Percentiles rank a stretch among this genome's conserved stretches.
phyloP scores from a whole-genome alignment of 2,329 filamentous ascomycete species.

The Emmonsiellopsis sp. region DNA sequence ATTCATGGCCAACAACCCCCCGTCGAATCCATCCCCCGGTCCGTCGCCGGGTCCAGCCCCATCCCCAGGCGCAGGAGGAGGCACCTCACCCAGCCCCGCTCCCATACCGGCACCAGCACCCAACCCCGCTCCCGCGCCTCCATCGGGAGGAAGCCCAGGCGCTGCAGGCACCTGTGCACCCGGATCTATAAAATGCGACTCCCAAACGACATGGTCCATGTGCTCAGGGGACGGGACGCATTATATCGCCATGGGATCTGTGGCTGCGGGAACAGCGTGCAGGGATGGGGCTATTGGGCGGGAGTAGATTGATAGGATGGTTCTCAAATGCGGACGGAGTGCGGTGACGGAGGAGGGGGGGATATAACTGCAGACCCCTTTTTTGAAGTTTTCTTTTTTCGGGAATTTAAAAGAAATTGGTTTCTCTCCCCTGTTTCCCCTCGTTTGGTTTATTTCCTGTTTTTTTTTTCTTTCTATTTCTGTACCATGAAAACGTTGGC shows the following conservation, averaged over 20 bases:
- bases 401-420: too few species aligned
- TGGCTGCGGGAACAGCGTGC: constrained; percentile 7
- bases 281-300: constrained; percentile 1
- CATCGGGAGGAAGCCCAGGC: not conserved
- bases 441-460: too few species aligned
- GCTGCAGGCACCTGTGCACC: not conserved
- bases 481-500: too few species aligned
- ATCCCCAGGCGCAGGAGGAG: not conserved
- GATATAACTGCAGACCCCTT: not conserved
- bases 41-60: too few species aligned
- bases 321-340: not conserved
- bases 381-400: too few species aligned
- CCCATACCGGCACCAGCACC: not conserved
- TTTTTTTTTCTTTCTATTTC: too few species aligned
- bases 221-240: constrained; percentile 2
- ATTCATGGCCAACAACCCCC: too few species aligned
- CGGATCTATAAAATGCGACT: constrained; percentile 9
- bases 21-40: too few species aligned
- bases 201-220: constrained; percentile 6
- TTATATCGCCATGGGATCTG: constrained; percentile 8
- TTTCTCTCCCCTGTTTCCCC: too few species aligned
- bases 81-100: not conserved
- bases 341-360: too few species aligned
- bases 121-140: not conserved
- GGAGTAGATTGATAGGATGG: too few species aligned